A percentile compares a stretch with the other conserved stretches of the same genome.
Conservation (phyloP, 2,329 filamentous ascomycete genomes). For the Sporothrix inflata region DNA sequence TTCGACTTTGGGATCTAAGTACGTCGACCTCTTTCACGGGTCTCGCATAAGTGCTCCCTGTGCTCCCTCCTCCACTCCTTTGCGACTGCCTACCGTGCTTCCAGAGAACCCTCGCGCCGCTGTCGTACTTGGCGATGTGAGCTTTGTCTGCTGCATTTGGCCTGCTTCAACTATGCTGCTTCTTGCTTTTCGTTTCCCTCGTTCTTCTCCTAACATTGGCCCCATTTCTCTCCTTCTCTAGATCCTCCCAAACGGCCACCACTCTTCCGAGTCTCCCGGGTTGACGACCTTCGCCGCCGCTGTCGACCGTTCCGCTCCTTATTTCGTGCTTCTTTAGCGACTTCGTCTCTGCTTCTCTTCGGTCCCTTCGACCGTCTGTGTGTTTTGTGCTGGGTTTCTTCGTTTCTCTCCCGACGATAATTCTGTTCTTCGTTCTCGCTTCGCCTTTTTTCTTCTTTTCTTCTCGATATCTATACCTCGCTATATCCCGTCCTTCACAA, state of each 20-base stretch:
- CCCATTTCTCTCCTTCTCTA: background rate
- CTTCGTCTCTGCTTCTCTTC: background rate
- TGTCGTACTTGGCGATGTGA: background rate
- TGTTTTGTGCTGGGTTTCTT: background rate
- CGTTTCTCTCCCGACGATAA: background rate
- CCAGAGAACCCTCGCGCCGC: background rate
- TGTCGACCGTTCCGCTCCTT: conserved; percentile 24
- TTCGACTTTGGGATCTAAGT: conserved; percentile 29
- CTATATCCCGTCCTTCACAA: conserved; percentile 46
- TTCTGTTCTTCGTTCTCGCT: background rate
- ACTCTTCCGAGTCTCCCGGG: conserved; percentile 5
- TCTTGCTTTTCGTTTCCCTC: background rate
- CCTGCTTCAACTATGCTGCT: too few species aligned
- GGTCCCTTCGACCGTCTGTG: background rate
- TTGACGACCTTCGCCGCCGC: conserved; percentile 18
- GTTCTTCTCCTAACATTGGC: background rate
- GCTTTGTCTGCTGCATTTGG: background rate
- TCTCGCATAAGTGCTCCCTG: background rate
- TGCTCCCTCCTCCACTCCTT: background rate
- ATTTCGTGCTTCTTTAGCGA: background rate
- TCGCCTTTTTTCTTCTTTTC: background rate
- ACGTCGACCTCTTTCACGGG: conserved; percentile 12
- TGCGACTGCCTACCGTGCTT: background rate
- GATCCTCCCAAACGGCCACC: conserved; percentile 8
- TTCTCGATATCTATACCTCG: background rate